Conservation (phyloP, 192 early-diverging fungal genomes). For the Diversispora epigaea region DNA sequence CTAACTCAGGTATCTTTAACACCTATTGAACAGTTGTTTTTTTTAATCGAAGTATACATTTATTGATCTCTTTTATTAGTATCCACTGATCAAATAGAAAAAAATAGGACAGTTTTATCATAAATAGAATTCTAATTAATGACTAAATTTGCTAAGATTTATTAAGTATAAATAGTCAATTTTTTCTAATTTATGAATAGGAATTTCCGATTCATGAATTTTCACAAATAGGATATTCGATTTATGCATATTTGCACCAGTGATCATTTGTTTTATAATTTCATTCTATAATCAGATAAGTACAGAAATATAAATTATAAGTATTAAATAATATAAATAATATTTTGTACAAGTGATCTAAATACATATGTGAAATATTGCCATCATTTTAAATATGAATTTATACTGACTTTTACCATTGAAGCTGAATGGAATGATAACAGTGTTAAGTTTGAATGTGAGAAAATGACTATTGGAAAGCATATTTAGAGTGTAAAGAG, state of each 20-base stretch:
- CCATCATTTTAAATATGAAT: slow-evolving; percentile 21
- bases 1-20: slow-evolving; percentile 30
- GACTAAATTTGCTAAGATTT: too few species aligned
- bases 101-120: too few species aligned
- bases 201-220: too few species aligned
- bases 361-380: slow-evolving; percentile 28
- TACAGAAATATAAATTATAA: not conserved
- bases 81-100: too few species aligned
- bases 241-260: too few species aligned
- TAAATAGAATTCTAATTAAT: too few species aligned
- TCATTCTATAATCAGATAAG: slow-evolving; percentile 11
- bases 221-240: too few species aligned
- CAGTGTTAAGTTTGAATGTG: not conserved
- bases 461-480: not conserved
- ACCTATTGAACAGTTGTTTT: slow-evolving; percentile 29
- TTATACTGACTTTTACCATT: slow-evolving; percentile 23
- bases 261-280: slow-evolving; percentile 23
- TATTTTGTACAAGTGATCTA: not conserved
- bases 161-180: too few species aligned
- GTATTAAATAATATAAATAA: not conserved
- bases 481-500: not conserved
- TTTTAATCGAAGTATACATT: slow-evolving; percentile 23
- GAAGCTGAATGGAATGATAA: slow-evolving; percentile 16
- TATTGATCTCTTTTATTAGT: slow-evolving; percentile 25
- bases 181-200: too few species aligned